Evolutionary conservation across 805 yeast genomes (phyloP), one percentile per base, ranked within the genome.

Genomic region (Candida railenensis): DNA sequence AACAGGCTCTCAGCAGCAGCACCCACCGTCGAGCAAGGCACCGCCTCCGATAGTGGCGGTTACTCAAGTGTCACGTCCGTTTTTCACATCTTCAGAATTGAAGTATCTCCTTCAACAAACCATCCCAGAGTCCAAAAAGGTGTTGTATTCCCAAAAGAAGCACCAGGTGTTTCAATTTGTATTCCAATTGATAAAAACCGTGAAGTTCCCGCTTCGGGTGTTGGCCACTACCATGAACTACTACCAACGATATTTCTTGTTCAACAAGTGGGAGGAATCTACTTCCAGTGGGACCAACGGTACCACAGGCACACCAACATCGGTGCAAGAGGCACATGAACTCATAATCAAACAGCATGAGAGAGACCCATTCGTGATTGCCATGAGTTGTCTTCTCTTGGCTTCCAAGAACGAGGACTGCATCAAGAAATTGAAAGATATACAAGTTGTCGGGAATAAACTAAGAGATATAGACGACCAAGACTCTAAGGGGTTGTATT

Each of bases 341-440:
- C 38, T n/a, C 20, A 33, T 40, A 30, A 20, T 40, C 11, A 59
- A 54, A 22, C 66, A 63, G 41, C 53, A 63, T 25, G 74, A 67
- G 43, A 65, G 58, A 37, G 71, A 76, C 44, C 80, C 82, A 38
- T 74, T 73, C 52, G 83, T 84, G 38, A 77, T 87, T n/a, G 87
- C 88, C 0, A 64, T 84, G 7, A 77, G 92, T 8, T 77, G 89
- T 45, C 60, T 90, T 5, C 78, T 87, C 47, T 68, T 88, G 14
- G 86, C 96, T 2, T 71, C 84, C 37, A 89, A 90, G 62, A 81
- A 83, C 52, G 95, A 88, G 57, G 97, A 90, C 58, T 87, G 90
- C 37, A 83, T 89, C 37, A 89, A 89, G 61, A 86, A 86, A 54
- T 62, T 85, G 14, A 73, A 80, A 44, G 88, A 86, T 39, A 74